These are phyloP conservation scores for Daldinia bambusicola DNA, from an alignment of 495 filamentous ascomycete species.

Conservation along the genomic window DNA sequence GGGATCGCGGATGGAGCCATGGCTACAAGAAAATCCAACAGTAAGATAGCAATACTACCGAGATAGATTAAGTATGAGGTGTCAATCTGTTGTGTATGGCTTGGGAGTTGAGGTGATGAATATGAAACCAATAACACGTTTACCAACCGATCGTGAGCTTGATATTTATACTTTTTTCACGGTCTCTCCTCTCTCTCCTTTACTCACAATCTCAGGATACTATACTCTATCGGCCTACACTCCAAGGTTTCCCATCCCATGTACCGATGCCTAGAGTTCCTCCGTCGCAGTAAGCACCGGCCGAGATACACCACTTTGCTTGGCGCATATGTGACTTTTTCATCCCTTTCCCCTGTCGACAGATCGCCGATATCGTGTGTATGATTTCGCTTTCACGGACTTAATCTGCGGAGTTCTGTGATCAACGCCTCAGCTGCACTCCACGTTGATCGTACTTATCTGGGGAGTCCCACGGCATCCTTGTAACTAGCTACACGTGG, in stretches of 20 bases:
- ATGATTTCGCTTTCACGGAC: slow-evolving; percentile 3
- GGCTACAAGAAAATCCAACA: background rate
- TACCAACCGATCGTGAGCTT: slow-evolving; percentile 3
- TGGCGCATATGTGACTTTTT: slow-evolving; percentile 45
- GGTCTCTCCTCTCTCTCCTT: background rate
- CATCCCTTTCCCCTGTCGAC: slow-evolving; percentile 18
- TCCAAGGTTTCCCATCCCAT: slow-evolving; percentile 1
- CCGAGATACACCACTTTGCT: slow-evolving; percentile 39
- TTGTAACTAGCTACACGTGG: background rate
- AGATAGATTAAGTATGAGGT: background rate
- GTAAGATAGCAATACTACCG: background rate
- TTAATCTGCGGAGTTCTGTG: slow-evolving; percentile 7
- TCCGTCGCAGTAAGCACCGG: slow-evolving; percentile 36
- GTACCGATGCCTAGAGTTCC: slow-evolving; percentile 10
- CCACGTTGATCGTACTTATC: background rate
- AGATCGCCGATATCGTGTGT: slow-evolving; percentile 25
- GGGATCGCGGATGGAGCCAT: slow-evolving; percentile 41
- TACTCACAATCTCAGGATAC: background rate
- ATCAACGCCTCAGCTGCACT: background rate
- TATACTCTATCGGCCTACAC: background rate
- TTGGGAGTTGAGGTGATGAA: background rate
- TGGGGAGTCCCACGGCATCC: background rate
- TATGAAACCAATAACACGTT: background rate
- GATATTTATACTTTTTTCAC: slow-evolving; percentile 29
- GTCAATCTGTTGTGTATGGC: background rate